A percentile compares a stretch with the other conserved stretches of the same genome.
phyloP scores from a whole-genome alignment of 805 yeast genomes.

The Candida cerambycidarum region DNA sequence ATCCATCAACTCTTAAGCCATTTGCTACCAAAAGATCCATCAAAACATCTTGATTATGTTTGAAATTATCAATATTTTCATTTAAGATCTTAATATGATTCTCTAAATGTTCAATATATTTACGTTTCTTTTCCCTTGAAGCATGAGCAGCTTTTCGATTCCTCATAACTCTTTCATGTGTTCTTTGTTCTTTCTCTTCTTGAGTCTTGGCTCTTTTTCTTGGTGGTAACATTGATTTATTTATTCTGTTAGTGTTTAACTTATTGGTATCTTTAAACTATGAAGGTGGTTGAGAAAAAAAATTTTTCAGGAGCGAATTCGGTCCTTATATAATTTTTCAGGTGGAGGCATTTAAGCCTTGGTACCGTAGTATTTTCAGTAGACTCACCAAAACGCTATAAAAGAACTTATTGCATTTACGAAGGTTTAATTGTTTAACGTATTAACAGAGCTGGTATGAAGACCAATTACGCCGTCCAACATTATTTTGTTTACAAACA shows the following conservation, averaged over 20 bases:
- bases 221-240: conserved; percentile 70
- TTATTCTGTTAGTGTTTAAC: conserved; percentile 4
- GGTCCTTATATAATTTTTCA: conserved; percentile 2
- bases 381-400: too few species aligned
- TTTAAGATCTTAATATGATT: conserved; percentile 49
- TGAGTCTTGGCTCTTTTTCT: conserved; percentile 95
- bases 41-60: conserved; percentile 20
- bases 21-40: conserved; percentile 3
- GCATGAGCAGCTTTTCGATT: conserved; percentile 98
- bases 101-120: conserved; percentile 85
- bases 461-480: too few species aligned
- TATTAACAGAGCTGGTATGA: too few species aligned
- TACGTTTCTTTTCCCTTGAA: conserved; percentile 92
- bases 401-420: too few species aligned
- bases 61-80: conserved; percentile 25
- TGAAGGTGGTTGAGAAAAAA: conserved; percentile 4
- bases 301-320: background rate
- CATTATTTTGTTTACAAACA: too few species aligned
- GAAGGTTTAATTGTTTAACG: too few species aligned
- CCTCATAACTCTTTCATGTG: conserved; percentile 88
- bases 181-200: conserved; percentile 95
- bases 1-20: background rate
- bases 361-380: too few species aligned
- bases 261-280: background rate
- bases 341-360: background rate